phyloP scores from a whole-genome alignment of 2,329 filamentous ascomycete genomes.

The Exophiala xenobiotica region DNA sequence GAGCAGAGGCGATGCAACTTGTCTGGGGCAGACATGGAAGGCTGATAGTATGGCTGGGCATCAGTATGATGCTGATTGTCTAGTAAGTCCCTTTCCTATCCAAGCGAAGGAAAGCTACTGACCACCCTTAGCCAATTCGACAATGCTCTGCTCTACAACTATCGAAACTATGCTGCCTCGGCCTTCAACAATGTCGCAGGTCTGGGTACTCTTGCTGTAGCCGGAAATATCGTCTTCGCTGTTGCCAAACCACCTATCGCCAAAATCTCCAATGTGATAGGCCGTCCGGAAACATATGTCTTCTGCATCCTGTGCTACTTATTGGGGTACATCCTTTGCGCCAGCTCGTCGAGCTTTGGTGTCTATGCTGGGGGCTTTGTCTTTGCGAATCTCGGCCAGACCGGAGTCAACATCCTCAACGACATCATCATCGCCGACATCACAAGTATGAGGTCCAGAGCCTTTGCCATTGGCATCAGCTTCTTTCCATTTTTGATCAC shows the following conservation, averaged over 20 bases:
- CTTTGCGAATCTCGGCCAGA: constrained; percentile 40
- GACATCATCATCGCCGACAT: constrained; percentile 45
- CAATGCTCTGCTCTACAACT: constrained; percentile 40
- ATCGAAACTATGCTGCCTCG: constrained; percentile 44
- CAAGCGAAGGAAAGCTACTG: background rate
- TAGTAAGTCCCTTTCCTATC: constrained; percentile 2
- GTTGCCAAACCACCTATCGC: constrained; percentile 44
- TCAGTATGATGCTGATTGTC: constrained; percentile 12
- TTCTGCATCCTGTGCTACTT: constrained; percentile 37
- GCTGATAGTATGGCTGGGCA: constrained; percentile 7
- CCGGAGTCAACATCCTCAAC: constrained; percentile 46
- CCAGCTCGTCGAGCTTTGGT: constrained; percentile 37
- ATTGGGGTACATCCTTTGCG: constrained; percentile 41
- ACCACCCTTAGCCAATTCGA: constrained; percentile 36
- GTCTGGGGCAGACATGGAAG: constrained; percentile 15
- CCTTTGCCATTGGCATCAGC: constrained; percentile 40
- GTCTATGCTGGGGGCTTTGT: constrained; percentile 41
- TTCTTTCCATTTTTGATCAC: constrained; percentile 44
- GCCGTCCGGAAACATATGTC: constrained; percentile 38
- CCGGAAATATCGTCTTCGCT: constrained; percentile 40
- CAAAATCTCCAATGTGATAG: constrained; percentile 45
- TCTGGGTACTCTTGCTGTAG: constrained; percentile 36
- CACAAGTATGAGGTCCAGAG: constrained; percentile 42
- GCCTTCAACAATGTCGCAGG: constrained; percentile 37
- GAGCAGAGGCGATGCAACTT: constrained; percentile 14